Percentiles rank a stretch among this genome's conserved stretches.
These are phyloP conservation scores for Podaxis sp. DNA, from an alignment of 768 basidiomycete genomes.

Conservation along the genomic window DNA sequence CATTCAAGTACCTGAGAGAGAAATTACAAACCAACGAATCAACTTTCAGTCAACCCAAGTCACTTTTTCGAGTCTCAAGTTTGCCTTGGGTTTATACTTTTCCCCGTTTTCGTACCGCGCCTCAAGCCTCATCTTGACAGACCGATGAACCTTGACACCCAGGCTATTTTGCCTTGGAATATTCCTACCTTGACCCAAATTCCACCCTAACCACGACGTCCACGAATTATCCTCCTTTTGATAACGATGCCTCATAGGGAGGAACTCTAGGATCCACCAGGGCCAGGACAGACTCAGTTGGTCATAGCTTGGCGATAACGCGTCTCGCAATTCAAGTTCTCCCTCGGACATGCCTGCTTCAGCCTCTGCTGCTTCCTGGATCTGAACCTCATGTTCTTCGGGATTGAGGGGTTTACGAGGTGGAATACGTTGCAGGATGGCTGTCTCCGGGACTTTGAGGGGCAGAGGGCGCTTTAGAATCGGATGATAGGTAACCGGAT, in stretches of 20 bases:
- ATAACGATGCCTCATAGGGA: slow-evolving; percentile 38
- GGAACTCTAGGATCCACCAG: slow-evolving; percentile 72
- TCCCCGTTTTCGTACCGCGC: slow-evolving; percentile 31
- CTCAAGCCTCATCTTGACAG: slow-evolving; percentile 51
- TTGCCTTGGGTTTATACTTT: slow-evolving; percentile 35
- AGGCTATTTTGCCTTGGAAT: slow-evolving; percentile 35
- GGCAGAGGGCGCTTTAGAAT: slow-evolving; percentile 28
- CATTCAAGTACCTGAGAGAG: too few species aligned
- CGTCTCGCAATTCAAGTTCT: slow-evolving; percentile 59
- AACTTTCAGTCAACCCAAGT: slow-evolving; percentile 33
- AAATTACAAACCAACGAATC: neutral
- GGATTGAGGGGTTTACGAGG: slow-evolving; percentile 23
- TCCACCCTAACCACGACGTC: slow-evolving; percentile 22
- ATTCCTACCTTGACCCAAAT: slow-evolving; percentile 34
- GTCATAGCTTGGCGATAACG: slow-evolving; percentile 54
- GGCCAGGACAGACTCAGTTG: slow-evolving; percentile 37
- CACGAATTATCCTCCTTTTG: slow-evolving; percentile 29
- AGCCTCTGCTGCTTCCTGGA: neutral
- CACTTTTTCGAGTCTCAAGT: slow-evolving; percentile 24
- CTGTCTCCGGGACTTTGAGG: slow-evolving; percentile 14
- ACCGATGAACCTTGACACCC: slow-evolving; percentile 42
- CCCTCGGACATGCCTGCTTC: slow-evolving; percentile 52
- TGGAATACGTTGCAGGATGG: slow-evolving; percentile 18
- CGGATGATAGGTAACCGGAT: slow-evolving; percentile 34
- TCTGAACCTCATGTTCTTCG: slow-evolving; percentile 42